These are phyloP conservation scores for Sonneratia alba DNA, from an alignment of 345 rosid species.

Conservation along the genomic window DNA sequence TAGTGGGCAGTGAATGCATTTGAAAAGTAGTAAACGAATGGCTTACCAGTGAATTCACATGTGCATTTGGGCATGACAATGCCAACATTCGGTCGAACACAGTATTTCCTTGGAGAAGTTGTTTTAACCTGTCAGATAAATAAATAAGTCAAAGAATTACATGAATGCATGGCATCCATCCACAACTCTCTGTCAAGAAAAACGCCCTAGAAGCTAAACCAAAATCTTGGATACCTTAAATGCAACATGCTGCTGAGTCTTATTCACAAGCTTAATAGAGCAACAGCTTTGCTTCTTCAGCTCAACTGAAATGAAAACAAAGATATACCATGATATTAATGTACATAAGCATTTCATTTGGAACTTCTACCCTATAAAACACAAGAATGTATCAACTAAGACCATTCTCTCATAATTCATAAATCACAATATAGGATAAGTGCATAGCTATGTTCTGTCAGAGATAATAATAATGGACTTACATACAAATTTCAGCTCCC, in stretches of 20 bases:
- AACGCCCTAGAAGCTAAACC: neutral
- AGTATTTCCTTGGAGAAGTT: constrained; percentile 87
- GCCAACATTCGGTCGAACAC: constrained; percentile 89
- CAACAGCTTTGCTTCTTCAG: constrained; percentile 84
- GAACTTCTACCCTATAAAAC: neutral
- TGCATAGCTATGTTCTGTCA: neutral
- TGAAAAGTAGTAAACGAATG: neutral
- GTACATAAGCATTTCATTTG: neutral
- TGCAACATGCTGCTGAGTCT: constrained; percentile 54
- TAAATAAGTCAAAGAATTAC: neutral
- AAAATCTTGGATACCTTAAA: constrained; percentile 52
- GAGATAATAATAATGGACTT: constrained; percentile 16
- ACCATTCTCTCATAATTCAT: neutral
- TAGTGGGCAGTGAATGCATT: neutral
- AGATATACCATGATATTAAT: neutral
- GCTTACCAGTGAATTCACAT: constrained; percentile 60
- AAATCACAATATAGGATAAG: neutral
- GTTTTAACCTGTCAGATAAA: constrained; percentile 74
- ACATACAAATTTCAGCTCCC: constrained; percentile 66
- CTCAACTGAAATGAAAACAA: constrained; percentile 44
- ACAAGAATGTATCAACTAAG: neutral
- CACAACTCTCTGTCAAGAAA: neutral
- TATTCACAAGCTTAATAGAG: constrained; percentile 51
- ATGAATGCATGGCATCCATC: neutral
- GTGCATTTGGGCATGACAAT: constrained; percentile 56